Base-by-base conservation (phyloP, 2,329 filamentous ascomycete species). In the Orbilia javanica region DNA sequence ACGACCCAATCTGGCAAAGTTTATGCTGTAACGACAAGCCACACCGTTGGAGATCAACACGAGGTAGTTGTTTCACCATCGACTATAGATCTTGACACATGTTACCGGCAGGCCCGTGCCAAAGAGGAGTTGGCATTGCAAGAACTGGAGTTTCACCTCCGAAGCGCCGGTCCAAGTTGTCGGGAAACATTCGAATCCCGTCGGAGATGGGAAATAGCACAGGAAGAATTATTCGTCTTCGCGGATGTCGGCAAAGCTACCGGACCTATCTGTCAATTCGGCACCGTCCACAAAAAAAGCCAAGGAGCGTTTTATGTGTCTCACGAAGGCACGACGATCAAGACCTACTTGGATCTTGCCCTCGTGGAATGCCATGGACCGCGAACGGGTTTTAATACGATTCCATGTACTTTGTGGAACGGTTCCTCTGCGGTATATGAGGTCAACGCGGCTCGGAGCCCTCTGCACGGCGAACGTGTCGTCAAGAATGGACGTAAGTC, bases 401-500 rank as follows among this genome's bases (percentile, higher is more conserved):
- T 77, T 15, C 66, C 73, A 20, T 67, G 50, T 57, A 48, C 65
- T 11, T 31, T 52, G 42, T 25, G 55, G n/a, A 36, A 70, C 27
- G 62, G 66, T 15, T 63, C 60, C 13, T 67, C 66, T n/a, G 42
- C 48, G 15, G 60, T 71, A 5, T 22, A 71, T 48, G 73, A 77
- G 29, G 73, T 77, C 20, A 71, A 71, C 39, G 66, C 66, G n/a
- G 60, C 73, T 36, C 73, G 73, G 18, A 71, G 66, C 36, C 73
- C 73, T 1, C 4, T 71, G 4, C 67, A 57, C 22, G 73, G 73
- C 10, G 73, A 77, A 29, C 66, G 39, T 3, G 66, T 77, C 20
- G 31, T 77, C 20, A 77, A 77, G 55, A 77, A 67, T 25, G 67
- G 73, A 25, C 66, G 73, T 77, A 77, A 77, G 72, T 71, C 13